phyloP scores from a whole-genome alignment of 768 basidiomycete genomes.

The Tephrocybe sp. region DNA sequence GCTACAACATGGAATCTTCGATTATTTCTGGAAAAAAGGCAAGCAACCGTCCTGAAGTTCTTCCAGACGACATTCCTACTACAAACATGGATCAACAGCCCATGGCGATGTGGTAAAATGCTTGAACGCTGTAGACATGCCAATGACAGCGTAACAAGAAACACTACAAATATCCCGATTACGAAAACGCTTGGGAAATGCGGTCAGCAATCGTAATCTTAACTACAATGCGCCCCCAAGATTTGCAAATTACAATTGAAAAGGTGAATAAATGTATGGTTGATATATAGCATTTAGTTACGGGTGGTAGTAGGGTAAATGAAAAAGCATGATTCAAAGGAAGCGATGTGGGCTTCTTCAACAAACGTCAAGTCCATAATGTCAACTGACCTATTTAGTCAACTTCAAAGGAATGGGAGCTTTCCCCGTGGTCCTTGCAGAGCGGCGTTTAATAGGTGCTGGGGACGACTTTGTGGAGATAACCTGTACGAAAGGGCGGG shows the following conservation, averaged over 20 bases:
- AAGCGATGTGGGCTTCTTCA: too few relatives aligned
- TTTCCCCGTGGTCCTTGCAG: slow-evolving; percentile 4
- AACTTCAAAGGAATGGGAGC: slow-evolving; percentile 11
- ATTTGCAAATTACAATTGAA: too few relatives aligned
- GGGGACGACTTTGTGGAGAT: slow-evolving; percentile 28
- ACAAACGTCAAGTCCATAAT: not conserved
- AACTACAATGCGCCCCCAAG: too few relatives aligned
- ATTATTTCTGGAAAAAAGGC: not conserved
- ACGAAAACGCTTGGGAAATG: too few relatives aligned
- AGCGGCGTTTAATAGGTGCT: slow-evolving; percentile 21
- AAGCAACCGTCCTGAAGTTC: not conserved
- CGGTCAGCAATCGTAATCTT: too few relatives aligned
- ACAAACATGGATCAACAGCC: not conserved
- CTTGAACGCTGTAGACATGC: too few relatives aligned
- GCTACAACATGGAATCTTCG: not conserved
- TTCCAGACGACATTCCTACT: not conserved
- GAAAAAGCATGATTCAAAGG: too few relatives aligned
- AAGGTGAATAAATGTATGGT: too few relatives aligned
- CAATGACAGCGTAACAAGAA: too few relatives aligned
- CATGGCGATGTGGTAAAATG: too few relatives aligned
- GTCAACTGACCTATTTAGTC: slow-evolving; percentile 5
- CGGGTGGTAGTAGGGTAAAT: not conserved
- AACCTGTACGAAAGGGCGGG: slow-evolving; percentile 17
- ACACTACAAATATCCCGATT: too few relatives aligned
- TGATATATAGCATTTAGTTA: not conserved